Evolutionary conservation across 78 protist genomes (phyloP), one percentile per base, ranked within the genome.

Genomic region (Dictyostelium capitatum): DNA sequence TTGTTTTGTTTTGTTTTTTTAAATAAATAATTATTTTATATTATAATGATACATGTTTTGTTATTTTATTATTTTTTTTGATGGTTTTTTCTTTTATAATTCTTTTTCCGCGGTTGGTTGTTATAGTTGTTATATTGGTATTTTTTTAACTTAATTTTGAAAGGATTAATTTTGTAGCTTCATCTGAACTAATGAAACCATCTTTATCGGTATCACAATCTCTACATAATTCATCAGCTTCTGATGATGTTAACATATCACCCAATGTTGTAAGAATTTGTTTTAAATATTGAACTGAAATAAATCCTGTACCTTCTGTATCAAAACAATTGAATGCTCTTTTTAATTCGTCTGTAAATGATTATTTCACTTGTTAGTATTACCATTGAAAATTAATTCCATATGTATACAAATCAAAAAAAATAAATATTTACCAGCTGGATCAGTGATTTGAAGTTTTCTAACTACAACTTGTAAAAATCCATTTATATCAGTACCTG

Each of bases 311-410:
- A 37, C 91, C 91, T 8, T 84, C 91, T 59, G 41, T 46, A 74
- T 67, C 79, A 12, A 84, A 84, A 57, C 91, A 84, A 32, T 84
- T 84, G 74, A 84, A 84, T 32, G 91, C 91, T 54, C 91, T 77
- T 74, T 50, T 72, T 28, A 84, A 28, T 37, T 84, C 91, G 59
- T 84, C 91, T 78, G 6, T 32, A 37, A 37, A n/a, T n/a, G n/a
- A n/a, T n/a, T n/a, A n/a, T n/a, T n/a, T n/a, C n/a, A n/a, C n/a
- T n/a, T n/a, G 23, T 15, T 41, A 15, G 30, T 72, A 41, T 32
- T 72, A 43, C 10, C 20, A 17, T n/a, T n/a, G n/a, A n/a, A n/a
- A n/a, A n/a, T n/a, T n/a, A n/a, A n/a, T n/a, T n/a, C n/a, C 47
- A 17, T 72, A 8, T 72, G 17, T 43, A 43, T 25, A 12, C 1